phyloP scores from a whole-genome alignment of 495 filamentous ascomycete species.

The Penicillium paxilli region DNA sequence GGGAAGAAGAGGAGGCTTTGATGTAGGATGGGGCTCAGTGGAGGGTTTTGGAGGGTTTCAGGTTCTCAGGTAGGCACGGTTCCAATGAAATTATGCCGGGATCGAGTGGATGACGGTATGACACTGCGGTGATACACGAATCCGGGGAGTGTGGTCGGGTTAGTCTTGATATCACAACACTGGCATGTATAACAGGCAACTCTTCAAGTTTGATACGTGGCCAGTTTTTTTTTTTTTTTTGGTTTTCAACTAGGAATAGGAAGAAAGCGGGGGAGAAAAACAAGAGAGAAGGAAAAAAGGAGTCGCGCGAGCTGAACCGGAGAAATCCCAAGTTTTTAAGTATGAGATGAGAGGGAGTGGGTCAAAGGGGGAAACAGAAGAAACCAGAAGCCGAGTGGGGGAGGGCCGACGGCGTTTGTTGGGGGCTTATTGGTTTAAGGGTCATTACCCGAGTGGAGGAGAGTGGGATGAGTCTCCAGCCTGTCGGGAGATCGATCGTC shows the following conservation, averaged over 20 bases:
- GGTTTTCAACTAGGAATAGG: too few species aligned
- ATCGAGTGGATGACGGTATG: slow-evolving; percentile 17
- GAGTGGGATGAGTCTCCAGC: slow-evolving; percentile 18
- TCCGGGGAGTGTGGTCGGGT: not conserved
- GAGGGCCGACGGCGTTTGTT: slow-evolving; percentile 1
- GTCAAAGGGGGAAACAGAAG: slow-evolving; percentile 21
- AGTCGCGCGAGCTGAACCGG: slow-evolving; percentile 16
- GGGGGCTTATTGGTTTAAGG: slow-evolving; percentile 11
- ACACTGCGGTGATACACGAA: slow-evolving; percentile 18
- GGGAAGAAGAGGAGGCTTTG: slow-evolving; percentile 1
- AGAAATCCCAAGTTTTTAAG: slow-evolving; percentile 20
- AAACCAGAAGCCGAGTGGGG: slow-evolving; percentile 33
- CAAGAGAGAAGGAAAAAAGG: slow-evolving; percentile 7
- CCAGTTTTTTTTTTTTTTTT: too few species aligned
- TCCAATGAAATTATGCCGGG: slow-evolving; percentile 13
- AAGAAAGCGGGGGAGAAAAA: not conserved
- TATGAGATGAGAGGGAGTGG: slow-evolving; percentile 40
- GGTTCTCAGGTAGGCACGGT: not conserved
- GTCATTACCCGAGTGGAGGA: slow-evolving; percentile 25
- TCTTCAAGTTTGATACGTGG: too few species aligned
- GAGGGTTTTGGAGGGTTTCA: not conserved
- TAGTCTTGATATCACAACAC: too few species aligned
- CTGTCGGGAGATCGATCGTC: slow-evolving; percentile 14
- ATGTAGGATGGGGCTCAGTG: too few species aligned
- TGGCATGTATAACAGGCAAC: not conserved